Base-by-base conservation (phyloP, 2,329 filamentous ascomycete genomes). In the Lomentospora prolificans region DNA sequence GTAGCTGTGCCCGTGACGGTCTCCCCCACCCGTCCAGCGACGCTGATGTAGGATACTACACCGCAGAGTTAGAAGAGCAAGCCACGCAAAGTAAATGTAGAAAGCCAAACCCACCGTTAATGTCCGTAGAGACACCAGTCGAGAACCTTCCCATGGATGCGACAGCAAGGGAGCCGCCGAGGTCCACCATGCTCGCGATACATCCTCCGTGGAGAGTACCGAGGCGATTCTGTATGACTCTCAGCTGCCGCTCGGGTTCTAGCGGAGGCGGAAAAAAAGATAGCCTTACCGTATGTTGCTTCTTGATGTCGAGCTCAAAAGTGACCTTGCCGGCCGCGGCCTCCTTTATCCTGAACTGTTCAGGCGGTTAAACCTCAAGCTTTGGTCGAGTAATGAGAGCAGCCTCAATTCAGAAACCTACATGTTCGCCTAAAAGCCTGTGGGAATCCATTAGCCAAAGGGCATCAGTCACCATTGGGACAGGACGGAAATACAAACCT, bases 161-260 rank as follows among this genome's bases (percentile, higher is more conserved):
- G 2, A 86, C 81, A 8, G 82, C 83, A 2, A 86, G 72, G 0
- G 82, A 86, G 12, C 82, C 82, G 9, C 82, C 82, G 0, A 86
- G 71, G 59, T 86, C 83, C 27, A 86, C 84, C 71, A 91, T 84
- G 65, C 84, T 87, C 3, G 88, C 88, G 27, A 92, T 84, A 0
- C 87, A 89, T 3, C 88, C 88, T 17, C 88, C 88, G 63, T 92
- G 88, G 27, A 91, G 77, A 33, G 86, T 90, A 55, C 83, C 79
- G 0, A 92, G 74, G 1, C 88, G 84, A 65, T 92, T 92, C 86
- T 90, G 2, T n/a, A n/a, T n/a, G n/a, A n/a, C n/a, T n/a, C n/a
- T n/a, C n/a, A n/a, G n/a, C n/a, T n/a, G n/a, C n/a, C n/a, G n/a
- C n/a, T n/a, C n/a, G n/a, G n/a, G n/a, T n/a, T n/a, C n/a, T n/a